phyloP scores from a whole-genome alignment of 495 filamentous ascomycete genomes.

The Penicillium silybi region DNA sequence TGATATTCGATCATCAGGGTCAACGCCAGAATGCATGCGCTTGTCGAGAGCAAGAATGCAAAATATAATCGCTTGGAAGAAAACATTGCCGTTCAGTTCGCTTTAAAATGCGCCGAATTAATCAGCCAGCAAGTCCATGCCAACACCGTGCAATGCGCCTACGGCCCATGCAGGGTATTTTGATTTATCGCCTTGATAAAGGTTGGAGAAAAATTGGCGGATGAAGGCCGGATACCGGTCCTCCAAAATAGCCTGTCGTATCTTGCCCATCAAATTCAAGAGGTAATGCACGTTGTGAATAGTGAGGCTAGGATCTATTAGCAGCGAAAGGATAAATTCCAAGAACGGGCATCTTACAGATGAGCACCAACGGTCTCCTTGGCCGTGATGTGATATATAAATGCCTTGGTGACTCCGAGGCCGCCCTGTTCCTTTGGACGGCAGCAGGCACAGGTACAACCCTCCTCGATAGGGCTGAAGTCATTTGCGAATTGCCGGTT shows the following conservation, averaged over 20 bases:
- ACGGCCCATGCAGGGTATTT: conserved; percentile 82
- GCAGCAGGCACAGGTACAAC: conserved; percentile 78
- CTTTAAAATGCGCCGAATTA: not conserved
- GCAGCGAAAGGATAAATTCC: not conserved
- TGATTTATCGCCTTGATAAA: conserved; percentile 63
- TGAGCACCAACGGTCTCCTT: conserved; percentile 97
- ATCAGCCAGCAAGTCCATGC: conserved; percentile 67
- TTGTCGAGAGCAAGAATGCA: not conserved
- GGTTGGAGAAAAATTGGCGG: conserved; percentile 65
- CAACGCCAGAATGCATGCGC: not conserved
- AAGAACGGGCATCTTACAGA: conserved; percentile 45
- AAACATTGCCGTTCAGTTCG: not conserved
- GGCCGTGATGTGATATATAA: conserved; percentile 82
- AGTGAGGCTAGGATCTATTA: conserved; percentile 55
- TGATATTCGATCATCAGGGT: not conserved
- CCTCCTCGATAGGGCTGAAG: conserved; percentile 77
- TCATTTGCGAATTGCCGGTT: conserved; percentile 71
- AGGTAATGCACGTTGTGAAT: conserved; percentile 95
- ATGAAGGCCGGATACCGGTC: conserved; percentile 79
- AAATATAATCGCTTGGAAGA: not conserved
- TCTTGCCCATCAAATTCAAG: conserved; percentile 71
- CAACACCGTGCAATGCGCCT: conserved; percentile 75
- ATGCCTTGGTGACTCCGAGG: conserved; percentile 81
- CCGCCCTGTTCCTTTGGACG: conserved; percentile 62
- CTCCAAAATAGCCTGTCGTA: conserved; percentile 74